These are phyloP conservation scores for Solanum sejunctum DNA, from an alignment of 257 asterid genomes.

Conservation along the genomic window DNA sequence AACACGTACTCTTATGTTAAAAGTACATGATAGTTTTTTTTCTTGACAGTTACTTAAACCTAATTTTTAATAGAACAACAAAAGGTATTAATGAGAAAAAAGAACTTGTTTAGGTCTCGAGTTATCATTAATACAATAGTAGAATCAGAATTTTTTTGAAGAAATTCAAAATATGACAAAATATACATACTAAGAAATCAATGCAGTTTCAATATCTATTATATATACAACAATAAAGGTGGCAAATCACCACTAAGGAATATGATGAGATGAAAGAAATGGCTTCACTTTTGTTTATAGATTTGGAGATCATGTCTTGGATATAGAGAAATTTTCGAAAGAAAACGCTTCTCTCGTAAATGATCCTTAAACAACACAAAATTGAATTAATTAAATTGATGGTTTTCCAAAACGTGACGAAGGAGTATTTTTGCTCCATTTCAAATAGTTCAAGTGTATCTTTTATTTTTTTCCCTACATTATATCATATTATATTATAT, in stretches of 20 bases:
- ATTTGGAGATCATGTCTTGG: too few species aligned
- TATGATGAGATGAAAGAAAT: background rate
- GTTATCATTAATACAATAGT: accelerated
- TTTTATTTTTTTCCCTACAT: too few species aligned
- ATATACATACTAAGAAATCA: background rate
- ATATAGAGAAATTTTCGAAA: too few species aligned
- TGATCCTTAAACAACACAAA: background rate
- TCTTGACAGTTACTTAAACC: background rate
- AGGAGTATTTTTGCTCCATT: too few species aligned
- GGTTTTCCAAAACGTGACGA: too few species aligned
- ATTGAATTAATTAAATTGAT: background rate
- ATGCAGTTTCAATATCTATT: too few species aligned
- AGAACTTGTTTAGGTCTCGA: background rate
- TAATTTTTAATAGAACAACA: background rate
- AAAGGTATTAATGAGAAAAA: background rate
- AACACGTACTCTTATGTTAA: background rate
- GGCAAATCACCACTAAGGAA: too few species aligned
- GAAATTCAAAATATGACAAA: accelerated
- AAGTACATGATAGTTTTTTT: background rate
- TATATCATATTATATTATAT: too few species aligned
- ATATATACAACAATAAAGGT: too few species aligned
- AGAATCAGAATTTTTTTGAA: background rate
- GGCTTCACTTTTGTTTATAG: background rate
- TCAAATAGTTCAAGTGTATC: too few species aligned
- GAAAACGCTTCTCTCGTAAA: background rate